phyloP scores from a whole-genome alignment of 208 protist species.

The Leishmania tropica region DNA sequence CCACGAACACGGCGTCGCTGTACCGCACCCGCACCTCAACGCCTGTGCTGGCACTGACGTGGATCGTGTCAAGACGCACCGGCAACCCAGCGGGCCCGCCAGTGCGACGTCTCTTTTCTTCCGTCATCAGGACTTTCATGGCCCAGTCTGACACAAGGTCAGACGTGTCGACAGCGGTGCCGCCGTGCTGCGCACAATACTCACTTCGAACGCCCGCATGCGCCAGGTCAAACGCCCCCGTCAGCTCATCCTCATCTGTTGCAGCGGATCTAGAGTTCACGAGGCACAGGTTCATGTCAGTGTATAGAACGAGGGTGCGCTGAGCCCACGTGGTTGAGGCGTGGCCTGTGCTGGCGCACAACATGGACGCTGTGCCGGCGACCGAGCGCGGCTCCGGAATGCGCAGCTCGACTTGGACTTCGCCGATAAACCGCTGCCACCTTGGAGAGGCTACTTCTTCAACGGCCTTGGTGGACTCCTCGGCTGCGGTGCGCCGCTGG shows the following conservation, averaged over 20 bases:
- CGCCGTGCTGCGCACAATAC: constrained; percentile 10
- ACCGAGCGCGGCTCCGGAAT: constrained; percentile 20
- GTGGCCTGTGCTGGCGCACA: neutral
- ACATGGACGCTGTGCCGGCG: neutral
- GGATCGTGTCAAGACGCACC: constrained; percentile 10
- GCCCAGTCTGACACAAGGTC: constrained; percentile 29
- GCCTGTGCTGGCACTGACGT: constrained; percentile 33
- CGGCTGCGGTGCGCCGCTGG: neutral
- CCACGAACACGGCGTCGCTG: constrained; percentile 53
- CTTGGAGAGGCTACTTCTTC: neutral
- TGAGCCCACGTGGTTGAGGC: constrained; percentile 2
- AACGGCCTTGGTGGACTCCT: neutral
- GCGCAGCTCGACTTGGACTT: constrained; percentile 27
- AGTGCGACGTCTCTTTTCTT: constrained; percentile 10
- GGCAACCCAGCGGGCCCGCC: neutral
- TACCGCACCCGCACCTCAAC: constrained; percentile 57
- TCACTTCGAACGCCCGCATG: constrained; percentile 31
- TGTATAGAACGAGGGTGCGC: constrained; percentile 30
- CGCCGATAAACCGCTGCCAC: constrained; percentile 24
- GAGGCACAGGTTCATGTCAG: constrained; percentile 27
- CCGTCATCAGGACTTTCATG: constrained; percentile 26
- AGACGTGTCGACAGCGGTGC: constrained; percentile 1
- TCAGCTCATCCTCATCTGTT: constrained; percentile 8
- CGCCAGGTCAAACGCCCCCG: constrained; percentile 22
- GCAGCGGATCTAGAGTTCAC: constrained; percentile 2